Evolutionary conservation across 352 stramenopile species (phyloP).

Genomic region (Phytophthora cactorum): DNA sequence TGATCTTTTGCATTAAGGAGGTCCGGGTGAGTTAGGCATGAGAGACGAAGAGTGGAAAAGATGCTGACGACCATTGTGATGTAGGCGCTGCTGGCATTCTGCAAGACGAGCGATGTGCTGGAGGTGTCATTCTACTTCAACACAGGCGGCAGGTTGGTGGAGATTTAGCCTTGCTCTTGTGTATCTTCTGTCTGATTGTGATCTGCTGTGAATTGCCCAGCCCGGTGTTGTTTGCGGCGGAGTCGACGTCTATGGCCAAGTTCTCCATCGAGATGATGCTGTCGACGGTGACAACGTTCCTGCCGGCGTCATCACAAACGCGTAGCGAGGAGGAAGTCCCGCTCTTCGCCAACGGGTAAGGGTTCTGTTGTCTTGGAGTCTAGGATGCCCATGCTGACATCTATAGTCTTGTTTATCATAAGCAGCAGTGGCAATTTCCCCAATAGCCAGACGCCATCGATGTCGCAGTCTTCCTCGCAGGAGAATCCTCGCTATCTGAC

Average conservation of each 20-base stretch:
- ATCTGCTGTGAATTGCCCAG: conserved; percentile 36
- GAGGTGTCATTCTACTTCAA: conserved; percentile 82
- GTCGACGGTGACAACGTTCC: conserved; percentile 82
- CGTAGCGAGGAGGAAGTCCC: conserved; percentile 49
- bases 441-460: conserved; percentile 25
- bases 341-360: conserved; percentile 29
- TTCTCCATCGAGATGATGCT: conserved; percentile 83
- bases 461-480: conserved; percentile 54
- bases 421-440: conserved; percentile 8
- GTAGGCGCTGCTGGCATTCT: conserved; percentile 71
- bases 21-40: conserved; percentile 46
- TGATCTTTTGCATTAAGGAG: conserved; percentile 88
- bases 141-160: conserved; percentile 57
- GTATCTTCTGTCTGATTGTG: conserved; percentile 11
- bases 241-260: conserved; percentile 75
- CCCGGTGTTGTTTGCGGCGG: conserved; percentile 72
- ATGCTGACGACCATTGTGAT: conserved; percentile 11
- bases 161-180: neutral
- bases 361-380: neutral
- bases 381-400: neutral
- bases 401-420: conserved; percentile 9
- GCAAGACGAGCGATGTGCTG: conserved; percentile 77
- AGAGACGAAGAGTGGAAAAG: neutral
- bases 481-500: conserved; percentile 65
- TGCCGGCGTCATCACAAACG: conserved; percentile 67